Conservation (phyloP, 352 stramenopile genomes). For the Globisporangium alternatum region DNA sequence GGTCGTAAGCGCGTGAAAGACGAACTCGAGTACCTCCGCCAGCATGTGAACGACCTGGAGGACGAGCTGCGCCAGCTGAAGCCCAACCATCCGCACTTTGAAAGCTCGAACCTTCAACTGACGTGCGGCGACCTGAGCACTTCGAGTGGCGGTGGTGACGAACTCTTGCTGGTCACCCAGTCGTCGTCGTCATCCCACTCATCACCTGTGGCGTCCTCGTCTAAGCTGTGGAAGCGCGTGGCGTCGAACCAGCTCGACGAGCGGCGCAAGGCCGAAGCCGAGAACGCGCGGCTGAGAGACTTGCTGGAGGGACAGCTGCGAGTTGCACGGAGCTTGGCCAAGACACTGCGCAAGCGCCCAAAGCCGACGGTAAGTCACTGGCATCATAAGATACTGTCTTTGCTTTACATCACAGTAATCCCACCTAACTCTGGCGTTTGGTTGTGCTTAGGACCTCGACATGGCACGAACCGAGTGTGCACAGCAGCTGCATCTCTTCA, state of each 20-base stretch:
- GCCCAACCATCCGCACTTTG: too few relatives aligned
- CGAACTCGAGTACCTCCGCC: slow-evolving; percentile 7
- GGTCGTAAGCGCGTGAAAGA: slow-evolving; percentile 7
- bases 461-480: too few relatives aligned
- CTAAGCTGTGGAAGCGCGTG: slow-evolving; percentile 3
- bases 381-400: not conserved
- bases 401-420: not conserved
- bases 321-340: not conserved
- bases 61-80: slow-evolving; percentile 7
- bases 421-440: not conserved
- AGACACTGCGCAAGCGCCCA: slow-evolving; percentile 1
- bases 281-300: not conserved
- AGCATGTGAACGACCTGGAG: slow-evolving; percentile 11
- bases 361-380: not conserved
- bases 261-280: not conserved
- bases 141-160: too few relatives aligned
- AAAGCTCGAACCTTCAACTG: too few relatives aligned
- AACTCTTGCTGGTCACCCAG: not conserved
- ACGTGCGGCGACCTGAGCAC: too few relatives aligned
- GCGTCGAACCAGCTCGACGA: slow-evolving; percentile 5
- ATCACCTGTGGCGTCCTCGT: not conserved
- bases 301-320: slow-evolving; percentile 5
- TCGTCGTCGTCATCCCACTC: not conserved
- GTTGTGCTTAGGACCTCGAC: not conserved
- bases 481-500: not conserved